Evolutionary conservation across 768 basidiomycete species (phyloP).

Genomic region (Mycena vitilis): DNA sequence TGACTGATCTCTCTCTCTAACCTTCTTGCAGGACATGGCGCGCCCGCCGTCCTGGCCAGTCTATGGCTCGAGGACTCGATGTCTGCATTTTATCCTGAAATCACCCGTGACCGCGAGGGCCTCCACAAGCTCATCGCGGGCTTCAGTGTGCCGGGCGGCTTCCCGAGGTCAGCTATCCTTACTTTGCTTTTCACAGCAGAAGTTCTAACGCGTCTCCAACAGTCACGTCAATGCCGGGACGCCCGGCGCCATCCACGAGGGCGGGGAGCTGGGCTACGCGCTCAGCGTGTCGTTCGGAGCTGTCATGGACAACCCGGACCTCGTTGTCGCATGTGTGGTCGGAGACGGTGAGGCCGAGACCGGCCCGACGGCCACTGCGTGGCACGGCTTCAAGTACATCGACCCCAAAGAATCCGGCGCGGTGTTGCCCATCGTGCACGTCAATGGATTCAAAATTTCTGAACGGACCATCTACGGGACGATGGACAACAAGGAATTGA

Average conservation of each 20-base stretch:
- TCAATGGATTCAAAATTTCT: constrained; percentile 92
- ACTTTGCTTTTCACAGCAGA: too few species aligned
- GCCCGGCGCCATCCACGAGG: constrained; percentile 92
- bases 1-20: too few species aligned
- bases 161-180: constrained; percentile 70
- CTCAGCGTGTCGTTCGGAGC: constrained; percentile 88
- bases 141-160: constrained; percentile 88
- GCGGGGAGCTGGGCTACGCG: constrained; percentile 91
- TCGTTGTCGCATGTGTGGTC: constrained; percentile 84
- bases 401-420: constrained; percentile 92
- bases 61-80: constrained; percentile 89
- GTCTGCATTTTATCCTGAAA: constrained; percentile 65
- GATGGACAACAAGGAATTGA: constrained; percentile 90
- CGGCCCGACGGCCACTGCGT: constrained; percentile 84
- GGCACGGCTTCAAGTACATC: constrained; percentile 91
- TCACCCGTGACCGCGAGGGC: constrained; percentile 67
- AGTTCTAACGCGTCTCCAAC: too few species aligned
- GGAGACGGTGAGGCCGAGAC: constrained; percentile 92
- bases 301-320: constrained; percentile 91
- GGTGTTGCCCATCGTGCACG: constrained; percentile 90
- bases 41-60: constrained; percentile 87
- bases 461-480: constrained; percentile 91
- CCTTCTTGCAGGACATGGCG: constrained; percentile 63
- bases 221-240: constrained; percentile 87
- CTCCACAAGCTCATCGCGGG: constrained; percentile 74